Percentiles rank a stretch among this genome's conserved stretches.
Conservation (phyloP, 2,329 filamentous ascomycete genomes). For the Xylaria sp. region DNA sequence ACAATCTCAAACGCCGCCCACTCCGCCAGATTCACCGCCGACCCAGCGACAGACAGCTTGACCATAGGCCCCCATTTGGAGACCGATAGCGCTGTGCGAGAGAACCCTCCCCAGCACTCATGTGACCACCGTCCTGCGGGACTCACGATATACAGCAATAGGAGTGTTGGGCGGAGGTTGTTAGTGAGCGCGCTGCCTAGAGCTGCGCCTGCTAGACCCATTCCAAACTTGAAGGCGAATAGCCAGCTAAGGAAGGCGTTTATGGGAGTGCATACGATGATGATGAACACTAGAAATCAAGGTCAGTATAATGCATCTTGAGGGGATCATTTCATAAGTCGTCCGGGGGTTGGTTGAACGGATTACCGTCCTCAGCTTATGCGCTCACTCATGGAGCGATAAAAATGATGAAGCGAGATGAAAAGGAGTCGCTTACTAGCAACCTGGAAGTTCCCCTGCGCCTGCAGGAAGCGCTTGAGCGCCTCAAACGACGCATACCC, state of each 20-base stretch:
- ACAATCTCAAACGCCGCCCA: slow-evolving; percentile 41
- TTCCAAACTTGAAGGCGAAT: slow-evolving; percentile 38
- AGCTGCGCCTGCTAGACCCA: slow-evolving; percentile 48
- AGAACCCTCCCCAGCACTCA: slow-evolving; percentile 43
- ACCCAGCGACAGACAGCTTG: slow-evolving; percentile 36
- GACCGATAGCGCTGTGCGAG: slow-evolving; percentile 28
- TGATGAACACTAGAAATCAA: slow-evolving; percentile 33
- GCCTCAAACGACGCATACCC: slow-evolving; percentile 51
- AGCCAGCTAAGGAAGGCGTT: slow-evolving; percentile 47
- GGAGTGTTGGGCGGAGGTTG: slow-evolving; percentile 42
- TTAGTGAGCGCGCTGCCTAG: slow-evolving; percentile 46
- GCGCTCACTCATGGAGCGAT: too few species aligned
- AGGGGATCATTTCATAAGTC: too few species aligned
- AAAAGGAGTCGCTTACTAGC: slow-evolving; percentile 26
- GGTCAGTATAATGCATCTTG: not conserved
- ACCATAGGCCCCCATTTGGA: slow-evolving; percentile 38
- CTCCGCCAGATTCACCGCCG: slow-evolving; percentile 38
- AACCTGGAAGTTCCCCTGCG: slow-evolving; percentile 49
- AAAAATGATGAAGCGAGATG: too few species aligned
- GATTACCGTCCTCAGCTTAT: too few species aligned
- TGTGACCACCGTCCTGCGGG: slow-evolving; percentile 36
- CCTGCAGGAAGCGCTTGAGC: slow-evolving; percentile 49
- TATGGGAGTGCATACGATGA: slow-evolving; percentile 43
- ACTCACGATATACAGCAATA: slow-evolving; percentile 42
- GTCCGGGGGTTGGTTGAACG: too few species aligned